Percentiles rank a stretch among this genome's conserved stretches.
Evolutionary conservation across 306 rosid species (phyloP).

Genomic region (Gynostemma pentaphyllum): DNA sequence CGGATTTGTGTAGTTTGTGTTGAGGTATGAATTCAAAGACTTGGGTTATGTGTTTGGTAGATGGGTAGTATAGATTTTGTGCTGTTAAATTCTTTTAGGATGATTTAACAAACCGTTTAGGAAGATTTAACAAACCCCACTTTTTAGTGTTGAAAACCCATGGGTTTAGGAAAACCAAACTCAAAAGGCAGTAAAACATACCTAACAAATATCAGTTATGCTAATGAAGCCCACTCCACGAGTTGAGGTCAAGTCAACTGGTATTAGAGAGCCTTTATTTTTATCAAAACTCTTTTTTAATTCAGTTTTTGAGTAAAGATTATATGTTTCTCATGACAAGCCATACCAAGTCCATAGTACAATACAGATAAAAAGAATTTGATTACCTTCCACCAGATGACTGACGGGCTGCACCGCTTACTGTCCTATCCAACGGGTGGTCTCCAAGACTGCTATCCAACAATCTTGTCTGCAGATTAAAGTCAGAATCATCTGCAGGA

Average conservation of each 20-base stretch:
- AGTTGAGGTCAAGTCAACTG: neutral
- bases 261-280: neutral
- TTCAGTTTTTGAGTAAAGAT: neutral
- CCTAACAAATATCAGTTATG: no score
- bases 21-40: no score
- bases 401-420: conserved; percentile 32
- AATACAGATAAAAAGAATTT: conserved; percentile 7
- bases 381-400: conserved; percentile 57
- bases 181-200: no score
- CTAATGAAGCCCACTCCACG: no score
- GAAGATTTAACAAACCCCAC: no score
- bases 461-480: conserved; percentile 79
- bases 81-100: no score
- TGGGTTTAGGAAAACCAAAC: no score
- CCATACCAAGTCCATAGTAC: neutral
- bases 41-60: no score
- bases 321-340: conserved; percentile 11
- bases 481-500: conserved; percentile 44
- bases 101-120: no score
- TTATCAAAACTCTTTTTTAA: neutral
- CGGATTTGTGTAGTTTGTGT: no score
- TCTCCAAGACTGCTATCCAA: conserved; percentile 43
- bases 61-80: no score
- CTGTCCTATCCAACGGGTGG: conserved; percentile 27
- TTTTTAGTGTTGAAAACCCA: no score